A percentile compares a stretch with the other conserved stretches of the same genome.
These are phyloP conservation scores for Fusarium chuoi DNA, from an alignment of 2,329 filamentous ascomycete species.

Conservation along the genomic window DNA sequence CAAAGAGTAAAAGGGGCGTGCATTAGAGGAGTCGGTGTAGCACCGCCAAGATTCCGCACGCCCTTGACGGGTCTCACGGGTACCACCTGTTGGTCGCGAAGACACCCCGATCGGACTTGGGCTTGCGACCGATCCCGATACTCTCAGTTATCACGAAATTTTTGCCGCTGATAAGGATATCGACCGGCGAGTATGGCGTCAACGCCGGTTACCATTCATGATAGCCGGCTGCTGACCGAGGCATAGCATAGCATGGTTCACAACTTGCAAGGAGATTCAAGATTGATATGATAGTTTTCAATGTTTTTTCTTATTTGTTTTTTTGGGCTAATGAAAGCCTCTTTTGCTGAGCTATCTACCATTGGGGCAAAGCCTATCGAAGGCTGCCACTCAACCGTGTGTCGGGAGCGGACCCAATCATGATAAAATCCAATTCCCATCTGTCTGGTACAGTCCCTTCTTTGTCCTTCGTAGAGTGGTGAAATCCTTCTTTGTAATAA, in stretches of 20 bases:
- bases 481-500: conserved; percentile 29
- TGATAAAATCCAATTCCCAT: conserved; percentile 28
- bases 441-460: conserved; percentile 26
- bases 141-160: conserved; percentile 28
- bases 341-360: conserved; percentile 41
- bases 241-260: conserved; percentile 6
- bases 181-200: conserved; percentile 21
- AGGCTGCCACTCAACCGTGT: conserved; percentile 41
- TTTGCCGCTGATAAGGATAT: conserved; percentile 34
- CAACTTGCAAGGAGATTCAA: conserved; percentile 5
- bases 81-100: conserved; percentile 20
- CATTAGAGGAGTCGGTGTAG: conserved; percentile 6
- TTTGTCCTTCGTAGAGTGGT: conserved; percentile 39
- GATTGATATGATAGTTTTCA: conserved; percentile 22
- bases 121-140: conserved; percentile 34
- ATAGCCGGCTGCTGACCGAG: conserved; percentile 21
- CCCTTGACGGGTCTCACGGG: conserved; percentile 10
- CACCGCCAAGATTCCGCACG: background rate
- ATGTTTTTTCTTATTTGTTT: conserved; percentile 38
- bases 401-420: conserved; percentile 38
- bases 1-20: background rate
- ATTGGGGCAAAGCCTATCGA: conserved; percentile 7
- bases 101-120: conserved; percentile 28
- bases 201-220: conserved; percentile 12
- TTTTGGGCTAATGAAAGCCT: conserved; percentile 11